Base-by-base conservation (phyloP, 2,329 filamentous ascomycete species). In the Teratosphaeria epicoccoides region DNA sequence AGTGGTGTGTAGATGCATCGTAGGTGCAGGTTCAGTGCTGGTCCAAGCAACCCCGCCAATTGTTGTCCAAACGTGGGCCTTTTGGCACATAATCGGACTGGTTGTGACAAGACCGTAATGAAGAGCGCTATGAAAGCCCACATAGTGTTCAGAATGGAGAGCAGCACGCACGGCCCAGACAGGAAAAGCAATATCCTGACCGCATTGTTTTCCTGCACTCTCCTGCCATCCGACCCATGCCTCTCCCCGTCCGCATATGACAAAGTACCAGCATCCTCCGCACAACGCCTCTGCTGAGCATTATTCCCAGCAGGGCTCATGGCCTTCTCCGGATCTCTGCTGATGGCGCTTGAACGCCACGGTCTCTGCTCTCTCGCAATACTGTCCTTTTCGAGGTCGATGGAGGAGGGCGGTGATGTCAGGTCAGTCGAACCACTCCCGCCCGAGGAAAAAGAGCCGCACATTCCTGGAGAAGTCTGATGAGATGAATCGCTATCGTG, bases 111-210 rank as follows among this genome's bases (percentile, higher is more conserved):
- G 50, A 77, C 55, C 51, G 78, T 73, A 55, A 76, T 69, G 57
- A 80, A 47, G 44, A 80, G 59, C 12, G 75, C 72, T 55, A 76
- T 66, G 51, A 77, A 57, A 17, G 79, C 76, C 70, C 80, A 83
- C 47, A 81, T 53, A 37, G 72, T 70, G 56, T 78, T 76, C 55
- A 73, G 62, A 26, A 78, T 59, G 49, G 79, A 80, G 58, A 82
- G 72, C 6, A 80, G 60, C 11, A 76, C 76, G 56, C 77, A 76
- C 14, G 79, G 74, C 23, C 70, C 65, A 20, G 76, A 78, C 29
- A 81, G 70, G 60, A 75, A 78, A 57, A 80, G 70, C 55, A 75
- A 61, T 20, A 75, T 65, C 56, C 70, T 68, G 55, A 72, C 61
- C n/a, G 71, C 68, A 52, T 73, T 73, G 46, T 69, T 63, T 54